Percentiles rank a stretch among this genome's conserved stretches.
phyloP scores from a whole-genome alignment of 2,329 filamentous ascomycete species.

The Aspergillus phoenicis region DNA sequence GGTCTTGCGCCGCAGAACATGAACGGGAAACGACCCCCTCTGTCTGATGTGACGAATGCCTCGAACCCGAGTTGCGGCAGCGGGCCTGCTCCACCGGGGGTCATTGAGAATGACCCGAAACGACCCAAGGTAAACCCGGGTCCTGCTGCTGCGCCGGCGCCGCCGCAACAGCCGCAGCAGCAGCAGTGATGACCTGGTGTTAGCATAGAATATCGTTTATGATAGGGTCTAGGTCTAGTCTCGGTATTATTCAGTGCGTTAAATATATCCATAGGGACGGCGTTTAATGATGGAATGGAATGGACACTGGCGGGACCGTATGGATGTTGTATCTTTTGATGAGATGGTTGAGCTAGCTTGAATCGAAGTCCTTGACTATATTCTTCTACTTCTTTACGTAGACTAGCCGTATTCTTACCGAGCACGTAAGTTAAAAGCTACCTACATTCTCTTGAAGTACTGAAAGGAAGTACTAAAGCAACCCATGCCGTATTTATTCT shows the following conservation, averaged over 20 bases:
- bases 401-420: too few species aligned
- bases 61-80: constrained; percentile 21
- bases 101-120: constrained; percentile 36
- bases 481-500: too few species aligned
- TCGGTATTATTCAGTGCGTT: neutral
- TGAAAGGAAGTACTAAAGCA: too few species aligned
- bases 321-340: neutral
- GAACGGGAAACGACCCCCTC: constrained; percentile 47
- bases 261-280: neutral
- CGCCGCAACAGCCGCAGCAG: constrained; percentile 16
- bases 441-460: too few species aligned
- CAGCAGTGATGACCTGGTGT: neutral
- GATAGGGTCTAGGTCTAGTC: neutral
- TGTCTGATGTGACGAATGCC: constrained; percentile 50
- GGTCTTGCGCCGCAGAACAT: constrained; percentile 32
- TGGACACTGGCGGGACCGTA: neutral
- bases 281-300: neutral
- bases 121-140: constrained; percentile 31
- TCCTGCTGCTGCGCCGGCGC: constrained; percentile 16
- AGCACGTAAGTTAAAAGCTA: too few species aligned
- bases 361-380: neutral
- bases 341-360: neutral
- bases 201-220: neutral
- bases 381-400: neutral
- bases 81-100: constrained; percentile 25